Conservation (phyloP, 2,329 filamentous ascomycete species). For the Colletotrichum sp. region DNA sequence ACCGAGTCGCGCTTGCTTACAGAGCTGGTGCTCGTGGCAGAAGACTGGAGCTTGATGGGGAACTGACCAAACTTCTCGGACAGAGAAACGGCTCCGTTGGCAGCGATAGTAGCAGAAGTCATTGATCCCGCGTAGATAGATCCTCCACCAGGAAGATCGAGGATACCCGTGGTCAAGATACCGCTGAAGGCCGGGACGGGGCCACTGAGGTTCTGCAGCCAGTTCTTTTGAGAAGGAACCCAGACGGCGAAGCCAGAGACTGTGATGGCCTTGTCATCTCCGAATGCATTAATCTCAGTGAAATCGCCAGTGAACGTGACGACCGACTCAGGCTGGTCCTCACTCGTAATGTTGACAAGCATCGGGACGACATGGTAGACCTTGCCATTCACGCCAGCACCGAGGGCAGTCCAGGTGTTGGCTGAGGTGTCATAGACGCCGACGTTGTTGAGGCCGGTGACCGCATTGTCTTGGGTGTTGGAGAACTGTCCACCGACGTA, state of each 20-base stretch:
- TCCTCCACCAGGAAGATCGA: constrained; percentile 66
- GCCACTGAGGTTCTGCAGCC: constrained; percentile 80
- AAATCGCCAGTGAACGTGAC: constrained; percentile 86
- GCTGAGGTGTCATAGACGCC: constrained; percentile 75
- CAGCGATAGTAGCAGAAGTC: constrained; percentile 74
- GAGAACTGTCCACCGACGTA: constrained; percentile 90
- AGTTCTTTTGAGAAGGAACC: constrained; percentile 85
- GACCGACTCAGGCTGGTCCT: constrained; percentile 70
- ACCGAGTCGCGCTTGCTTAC: constrained; percentile 53
- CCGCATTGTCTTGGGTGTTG: constrained; percentile 67
- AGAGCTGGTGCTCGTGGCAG: constrained; percentile 35
- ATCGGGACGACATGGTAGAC: constrained; percentile 80
- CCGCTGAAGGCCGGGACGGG: constrained; percentile 73
- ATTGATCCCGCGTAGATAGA: constrained; percentile 86
- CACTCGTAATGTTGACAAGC: constrained; percentile 76
- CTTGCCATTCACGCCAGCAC: constrained; percentile 82
- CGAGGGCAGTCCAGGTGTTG: constrained; percentile 78
- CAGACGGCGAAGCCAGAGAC: constrained; percentile 86
- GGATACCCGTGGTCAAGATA: constrained; percentile 70
- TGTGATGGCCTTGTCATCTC: constrained; percentile 61
- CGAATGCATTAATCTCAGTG: constrained; percentile 72
- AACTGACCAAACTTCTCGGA: constrained; percentile 58
- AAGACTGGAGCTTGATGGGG: constrained; percentile 59
- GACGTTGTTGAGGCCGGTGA: constrained; percentile 73
- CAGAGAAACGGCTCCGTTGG: constrained; percentile 75